Conservation (phyloP, 352 stramenopile genomes). For the Halophytophthora polymorphica region DNA sequence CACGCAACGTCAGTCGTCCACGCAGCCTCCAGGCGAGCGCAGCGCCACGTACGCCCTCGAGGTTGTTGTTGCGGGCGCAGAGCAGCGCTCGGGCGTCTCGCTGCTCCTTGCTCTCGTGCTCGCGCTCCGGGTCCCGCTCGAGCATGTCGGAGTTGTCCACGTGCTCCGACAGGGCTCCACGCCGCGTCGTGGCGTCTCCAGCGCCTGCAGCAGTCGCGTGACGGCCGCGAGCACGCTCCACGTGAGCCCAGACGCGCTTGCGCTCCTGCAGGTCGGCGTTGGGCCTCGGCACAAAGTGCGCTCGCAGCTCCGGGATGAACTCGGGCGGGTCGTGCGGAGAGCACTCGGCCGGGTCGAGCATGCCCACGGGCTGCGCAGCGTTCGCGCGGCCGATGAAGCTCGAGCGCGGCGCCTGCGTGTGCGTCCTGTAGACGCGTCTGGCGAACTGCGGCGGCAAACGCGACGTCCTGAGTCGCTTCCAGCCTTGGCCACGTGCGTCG, state of each 20-base stretch:
- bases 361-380: constrained; percentile 53
- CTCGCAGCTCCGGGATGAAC: constrained; percentile 57
- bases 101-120: constrained; percentile 40
- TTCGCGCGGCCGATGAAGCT: constrained; percentile 70
- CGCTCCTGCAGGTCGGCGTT: constrained; percentile 60
- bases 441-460: constrained; percentile 60
- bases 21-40: background rate
- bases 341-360: constrained; percentile 62
- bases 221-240: constrained; percentile 20
- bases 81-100: constrained; percentile 50
- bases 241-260: constrained; percentile 45
- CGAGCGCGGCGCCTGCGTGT: constrained; percentile 57
- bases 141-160: constrained; percentile 37
- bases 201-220: too few species aligned
- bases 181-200: constrained; percentile 9
- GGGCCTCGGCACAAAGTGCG: constrained; percentile 49
- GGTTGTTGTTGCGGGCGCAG: constrained; percentile 78
- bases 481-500: constrained; percentile 48
- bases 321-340: constrained; percentile 59
- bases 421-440: constrained; percentile 47
- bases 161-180: constrained; percentile 4
- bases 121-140: constrained; percentile 27
- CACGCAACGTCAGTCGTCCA: constrained; percentile 1
- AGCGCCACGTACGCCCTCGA: constrained; percentile 50
- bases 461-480: constrained; percentile 66